These are phyloP conservation scores for Steccherinum ochraceum DNA, from an alignment of 768 basidiomycete genomes.

Conservation along the genomic window DNA sequence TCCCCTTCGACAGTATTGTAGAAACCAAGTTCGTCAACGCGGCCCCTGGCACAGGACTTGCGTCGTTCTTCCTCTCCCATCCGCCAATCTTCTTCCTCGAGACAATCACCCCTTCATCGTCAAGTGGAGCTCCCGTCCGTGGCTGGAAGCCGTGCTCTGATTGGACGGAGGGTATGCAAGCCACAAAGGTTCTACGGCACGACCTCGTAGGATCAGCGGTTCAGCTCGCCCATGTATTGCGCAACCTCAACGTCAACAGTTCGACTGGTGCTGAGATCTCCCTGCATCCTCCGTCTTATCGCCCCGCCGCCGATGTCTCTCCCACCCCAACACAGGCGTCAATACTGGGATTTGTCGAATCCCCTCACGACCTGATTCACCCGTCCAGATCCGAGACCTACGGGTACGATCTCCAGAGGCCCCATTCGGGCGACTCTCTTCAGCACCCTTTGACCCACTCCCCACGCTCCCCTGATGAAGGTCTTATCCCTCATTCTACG, in stretches of 20 bases:
- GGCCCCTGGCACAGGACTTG: slow-evolving; percentile 50
- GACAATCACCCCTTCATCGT: slow-evolving; percentile 25
- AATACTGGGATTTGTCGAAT: neutral
- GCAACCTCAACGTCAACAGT: slow-evolving; percentile 29
- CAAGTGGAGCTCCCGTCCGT: slow-evolving; percentile 1
- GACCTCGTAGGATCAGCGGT: slow-evolving; percentile 57
- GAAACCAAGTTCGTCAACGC: slow-evolving; percentile 51
- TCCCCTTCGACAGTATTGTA: slow-evolving; percentile 60
- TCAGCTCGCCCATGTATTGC: slow-evolving; percentile 52
- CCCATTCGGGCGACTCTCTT: neutral
- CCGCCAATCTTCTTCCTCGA: slow-evolving; percentile 70
- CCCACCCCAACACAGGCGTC: neutral
- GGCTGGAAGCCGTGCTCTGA: slow-evolving; percentile 62
- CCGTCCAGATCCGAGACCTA: neutral
- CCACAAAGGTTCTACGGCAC: slow-evolving; percentile 56
- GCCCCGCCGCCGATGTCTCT: slow-evolving; percentile 1
- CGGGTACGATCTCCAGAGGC: neutral
- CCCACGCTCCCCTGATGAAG: neutral
- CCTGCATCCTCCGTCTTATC: slow-evolving; percentile 8
- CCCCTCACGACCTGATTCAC: neutral
- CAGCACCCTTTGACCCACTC: slow-evolving; percentile 1
- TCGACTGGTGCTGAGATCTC: slow-evolving; percentile 8
- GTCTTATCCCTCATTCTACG: neutral
- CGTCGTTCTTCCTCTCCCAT: slow-evolving; percentile 57
- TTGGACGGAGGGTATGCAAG: slow-evolving; percentile 75